Conservation (phyloP, 495 filamentous ascomycete species). For the Podospora pseudopauciseta region DNA sequence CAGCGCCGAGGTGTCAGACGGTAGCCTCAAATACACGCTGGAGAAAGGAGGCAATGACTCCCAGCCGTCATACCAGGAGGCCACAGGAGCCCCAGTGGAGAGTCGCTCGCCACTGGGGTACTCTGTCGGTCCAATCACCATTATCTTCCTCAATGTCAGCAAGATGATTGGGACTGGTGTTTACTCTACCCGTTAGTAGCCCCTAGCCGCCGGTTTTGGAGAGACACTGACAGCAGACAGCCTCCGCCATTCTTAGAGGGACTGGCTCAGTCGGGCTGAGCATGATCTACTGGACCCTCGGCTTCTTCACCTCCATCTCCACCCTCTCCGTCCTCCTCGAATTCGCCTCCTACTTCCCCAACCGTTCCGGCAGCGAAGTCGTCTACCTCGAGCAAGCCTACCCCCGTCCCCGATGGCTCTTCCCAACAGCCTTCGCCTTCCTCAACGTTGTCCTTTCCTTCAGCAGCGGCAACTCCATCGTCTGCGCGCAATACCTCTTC, state of each 20-base stretch:
- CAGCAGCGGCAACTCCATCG: conserved; percentile 59
- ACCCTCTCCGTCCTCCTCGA: conserved; percentile 57
- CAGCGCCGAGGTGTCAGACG: conserved; percentile 32
- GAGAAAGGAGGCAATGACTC: conserved; percentile 56
- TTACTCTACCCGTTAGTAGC: conserved; percentile 57
- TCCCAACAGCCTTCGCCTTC: conserved; percentile 59
- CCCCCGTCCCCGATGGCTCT: conserved; percentile 58
- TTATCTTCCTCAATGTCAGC: conserved; percentile 59
- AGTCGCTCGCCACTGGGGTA: conserved; percentile 57
- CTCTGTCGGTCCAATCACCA: conserved; percentile 51
- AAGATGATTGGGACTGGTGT: conserved; percentile 67
- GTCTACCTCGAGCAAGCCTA: conserved; percentile 66
- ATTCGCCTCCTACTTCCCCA: conserved; percentile 59
- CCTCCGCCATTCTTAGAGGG: conserved; percentile 51
- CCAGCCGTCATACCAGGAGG: conserved; percentile 58
- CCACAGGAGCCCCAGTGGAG: conserved; percentile 60
- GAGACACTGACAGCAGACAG: conserved; percentile 28
- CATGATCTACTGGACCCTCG: conserved; percentile 60
- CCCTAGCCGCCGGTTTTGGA: neutral
- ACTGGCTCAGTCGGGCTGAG: conserved; percentile 58
- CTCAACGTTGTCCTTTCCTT: conserved; percentile 59
- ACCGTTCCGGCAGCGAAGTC: conserved; percentile 60
- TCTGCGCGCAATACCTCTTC: conserved; percentile 55
- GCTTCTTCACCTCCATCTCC: conserved; percentile 49
- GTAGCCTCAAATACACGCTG: conserved; percentile 47